Base-by-base conservation (phyloP, 257 asterid species). In the Solanum virginianum region DNA sequence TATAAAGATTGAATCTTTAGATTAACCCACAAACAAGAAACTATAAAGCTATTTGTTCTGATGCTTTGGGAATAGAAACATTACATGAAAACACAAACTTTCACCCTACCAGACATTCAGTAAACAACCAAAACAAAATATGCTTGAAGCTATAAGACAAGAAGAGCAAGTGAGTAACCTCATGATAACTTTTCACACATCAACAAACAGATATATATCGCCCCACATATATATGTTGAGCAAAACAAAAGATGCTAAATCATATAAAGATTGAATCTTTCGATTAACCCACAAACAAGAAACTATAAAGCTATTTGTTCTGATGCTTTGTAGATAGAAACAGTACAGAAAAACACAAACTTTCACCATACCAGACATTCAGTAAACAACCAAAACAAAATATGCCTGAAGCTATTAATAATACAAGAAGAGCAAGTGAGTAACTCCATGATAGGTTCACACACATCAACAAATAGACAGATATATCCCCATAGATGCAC, bases 261-360 rank as follows among this genome's bases (percentile, higher is more conserved):
- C 80, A 79, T 65, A 53, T 39, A 86, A 81, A 82, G 83, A 84
- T 88, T 85, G 82, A 82, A 86, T 86, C 88, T 83, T 89, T 83
- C n/a, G 51, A 36, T 36, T 36, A 36, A 36, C 41, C 41, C 41
- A 71, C 82, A 53, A 24, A 49, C 4, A 29, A 36, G 15, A 49
- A 43, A 83, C 65, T 57, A 24, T 32, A 68, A 57, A 81, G 36
- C 59, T 26, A 66, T 49, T 51, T 53, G 16, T 69, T 83, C n/a
- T 83, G 24, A 83, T 68, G 69, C 51, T 69, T 32, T 68, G n/a
- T 11, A 36, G 66, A 85, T 75, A 85, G 86, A 83, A 70, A 18
- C 20, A 83, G 45, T 45, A 45, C 13, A 11, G 29, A 24, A 54
- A 83, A 45, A 83, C 69, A 68, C 43, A 83, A 29, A 49, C 39